Conservation (phyloP, 2,329 filamentous ascomycete genomes). For the Sporothrix pallida region DNA sequence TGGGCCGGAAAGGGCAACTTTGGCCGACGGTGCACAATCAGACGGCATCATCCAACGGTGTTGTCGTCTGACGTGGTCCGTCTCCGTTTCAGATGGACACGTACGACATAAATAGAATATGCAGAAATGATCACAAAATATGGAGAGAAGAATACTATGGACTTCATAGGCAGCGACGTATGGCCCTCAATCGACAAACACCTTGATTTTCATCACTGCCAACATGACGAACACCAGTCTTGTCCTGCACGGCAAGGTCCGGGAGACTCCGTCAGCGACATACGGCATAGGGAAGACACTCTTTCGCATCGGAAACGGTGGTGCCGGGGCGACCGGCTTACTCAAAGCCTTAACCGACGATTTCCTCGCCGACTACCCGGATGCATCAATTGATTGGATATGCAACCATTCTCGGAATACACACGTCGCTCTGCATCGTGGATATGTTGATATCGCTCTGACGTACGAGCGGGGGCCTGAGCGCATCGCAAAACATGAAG, state of each 20-base stretch:
- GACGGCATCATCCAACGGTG: too few species aligned
- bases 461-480: neutral
- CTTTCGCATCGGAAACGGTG: neutral
- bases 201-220: neutral
- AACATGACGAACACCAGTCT: neutral
- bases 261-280: neutral
- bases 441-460: neutral
- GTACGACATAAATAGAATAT: too few species aligned
- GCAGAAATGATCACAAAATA: too few species aligned
- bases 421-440: neutral
- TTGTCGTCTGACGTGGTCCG: too few species aligned
- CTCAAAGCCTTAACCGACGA: neutral
- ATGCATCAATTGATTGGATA: neutral
- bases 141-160: too few species aligned
- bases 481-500: neutral
- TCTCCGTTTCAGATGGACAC: too few species aligned
- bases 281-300: neutral
- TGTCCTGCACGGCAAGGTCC: neutral
- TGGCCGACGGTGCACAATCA: too few species aligned
- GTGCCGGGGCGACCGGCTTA: neutral
- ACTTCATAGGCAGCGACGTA: too few species aligned
- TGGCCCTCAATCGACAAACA: too few species aligned
- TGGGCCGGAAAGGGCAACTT: too few species aligned
- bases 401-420: conserved; percentile 7
- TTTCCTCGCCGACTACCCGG: neutral